phyloP scores from a whole-genome alignment of 805 yeast genomes.

The Yamadazyma kitorensis region DNA sequence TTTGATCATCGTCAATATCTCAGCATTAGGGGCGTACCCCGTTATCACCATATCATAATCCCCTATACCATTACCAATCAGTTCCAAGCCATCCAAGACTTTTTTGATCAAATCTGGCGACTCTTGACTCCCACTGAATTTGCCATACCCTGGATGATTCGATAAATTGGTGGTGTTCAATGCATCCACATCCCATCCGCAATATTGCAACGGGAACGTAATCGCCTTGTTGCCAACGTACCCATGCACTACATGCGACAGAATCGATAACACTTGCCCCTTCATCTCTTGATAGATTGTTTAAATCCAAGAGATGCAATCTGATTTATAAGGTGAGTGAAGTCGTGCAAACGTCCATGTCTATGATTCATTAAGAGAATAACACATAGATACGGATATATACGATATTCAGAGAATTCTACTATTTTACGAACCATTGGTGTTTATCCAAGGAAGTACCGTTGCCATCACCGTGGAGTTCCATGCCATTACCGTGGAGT shows the following conservation, averaged over 20 bases:
- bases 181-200: constrained; percentile 70
- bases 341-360: too few species aligned
- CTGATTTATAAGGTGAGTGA: too few species aligned
- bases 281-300: neutral
- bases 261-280: constrained; percentile 45
- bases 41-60: constrained; percentile 66
- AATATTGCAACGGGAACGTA: constrained; percentile 59
- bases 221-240: constrained; percentile 70
- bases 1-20: constrained; percentile 34
- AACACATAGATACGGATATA: too few species aligned
- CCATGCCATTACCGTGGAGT: too few species aligned
- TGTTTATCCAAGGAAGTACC: too few species aligned
- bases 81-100: constrained; percentile 32
- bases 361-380: too few species aligned
- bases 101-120: constrained; percentile 26
- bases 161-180: constrained; percentile 64
- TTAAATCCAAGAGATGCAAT: too few species aligned
- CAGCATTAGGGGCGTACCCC: constrained; percentile 74
- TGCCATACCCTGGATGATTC: constrained; percentile 71
- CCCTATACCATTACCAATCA: constrained; percentile 27
- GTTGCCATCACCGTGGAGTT: too few species aligned
- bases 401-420: too few species aligned
- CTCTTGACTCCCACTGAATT: constrained; percentile 47
- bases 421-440: too few species aligned
- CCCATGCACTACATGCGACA: constrained; percentile 72